Base-by-base conservation (phyloP, 176 grass and related monocot genomes). In the Sorghum bicolor region DNA sequence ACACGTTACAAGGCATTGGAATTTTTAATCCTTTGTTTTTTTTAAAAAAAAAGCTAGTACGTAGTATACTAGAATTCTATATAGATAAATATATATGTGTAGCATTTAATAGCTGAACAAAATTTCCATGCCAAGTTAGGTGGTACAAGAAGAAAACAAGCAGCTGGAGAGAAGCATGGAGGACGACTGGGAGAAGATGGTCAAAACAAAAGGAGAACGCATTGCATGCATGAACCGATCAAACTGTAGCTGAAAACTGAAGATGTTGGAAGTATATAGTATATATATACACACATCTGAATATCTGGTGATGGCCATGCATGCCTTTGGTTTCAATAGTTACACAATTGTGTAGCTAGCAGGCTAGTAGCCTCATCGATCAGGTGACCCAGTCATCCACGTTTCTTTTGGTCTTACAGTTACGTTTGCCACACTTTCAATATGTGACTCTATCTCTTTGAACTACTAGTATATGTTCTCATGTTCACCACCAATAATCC, bases 141-240 rank as follows among this genome's bases (percentile, higher is more conserved):
- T 80, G 86, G 64, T 58, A 43, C 48, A 89, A 72, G 80, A 89
- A 83, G 70, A 86, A 92, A 89, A 86, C 58, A 82, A 50, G 83
- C 34, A 78, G 79, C 32, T 32, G 26, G 34, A 34, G 6, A 1
- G 41, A 58, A 24, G 53, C 53, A n/a, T 50, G 79, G 72, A 85
- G 83, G 73, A 66, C 53, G 72, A 86, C 74, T 14, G 67, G 73
- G 62, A 47, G 67, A 86, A 83, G 43, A 77, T 71, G 67, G 83
- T 89, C 87, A 81, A 71, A 80, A 70, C 62, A 75, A 68, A 43
- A 17, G 41, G 24, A 64, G 33, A 1, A 25, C 9, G 55, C 55
- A n/a, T 60, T 60, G 55, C 55, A 61, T 26, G 41, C 31, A 39
- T 76, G 8, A 77, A 70, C 72, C 38, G 10, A 85, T 14, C 40